Conservation (phyloP, 306 rosid species). For the Pyrus bretschneideri region DNA sequence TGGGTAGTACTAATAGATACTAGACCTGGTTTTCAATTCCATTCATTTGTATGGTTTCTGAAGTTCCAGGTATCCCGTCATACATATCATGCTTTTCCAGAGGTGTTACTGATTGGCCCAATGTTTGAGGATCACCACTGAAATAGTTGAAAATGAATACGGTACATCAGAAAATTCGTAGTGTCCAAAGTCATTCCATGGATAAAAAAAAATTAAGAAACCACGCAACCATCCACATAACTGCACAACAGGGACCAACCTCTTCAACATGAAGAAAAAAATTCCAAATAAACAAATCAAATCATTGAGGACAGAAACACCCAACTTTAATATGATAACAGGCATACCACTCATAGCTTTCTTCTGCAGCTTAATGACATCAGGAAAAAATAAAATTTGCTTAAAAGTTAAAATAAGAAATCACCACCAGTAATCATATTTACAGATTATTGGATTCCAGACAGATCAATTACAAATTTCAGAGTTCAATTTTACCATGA, state of each 20-base stretch:
- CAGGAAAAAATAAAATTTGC: background rate
- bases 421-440: background rate
- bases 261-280: background rate
- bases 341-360: background rate
- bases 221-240: background rate
- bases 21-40: slow-evolving; percentile 35
- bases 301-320: background rate
- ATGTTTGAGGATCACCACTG: slow-evolving; percentile 37
- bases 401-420: background rate
- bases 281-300: background rate
- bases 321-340: background rate
- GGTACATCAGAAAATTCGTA: slow-evolving; percentile 9
- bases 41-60: slow-evolving; percentile 27
- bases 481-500: background rate
- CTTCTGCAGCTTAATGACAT: background rate
- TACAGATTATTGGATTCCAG: background rate
- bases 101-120: slow-evolving; percentile 19
- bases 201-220: slow-evolving; percentile 3
- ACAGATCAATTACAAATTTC: background rate
- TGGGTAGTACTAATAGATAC: slow-evolving; percentile 11
- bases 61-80: slow-evolving; percentile 40
- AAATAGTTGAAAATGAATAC: slow-evolving; percentile 2
- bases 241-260: background rate
- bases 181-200: background rate
- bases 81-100: slow-evolving; percentile 37